Evolutionary conservation across 306 rosid species (phyloP).

Genomic region (Cicer arietinum): DNA sequence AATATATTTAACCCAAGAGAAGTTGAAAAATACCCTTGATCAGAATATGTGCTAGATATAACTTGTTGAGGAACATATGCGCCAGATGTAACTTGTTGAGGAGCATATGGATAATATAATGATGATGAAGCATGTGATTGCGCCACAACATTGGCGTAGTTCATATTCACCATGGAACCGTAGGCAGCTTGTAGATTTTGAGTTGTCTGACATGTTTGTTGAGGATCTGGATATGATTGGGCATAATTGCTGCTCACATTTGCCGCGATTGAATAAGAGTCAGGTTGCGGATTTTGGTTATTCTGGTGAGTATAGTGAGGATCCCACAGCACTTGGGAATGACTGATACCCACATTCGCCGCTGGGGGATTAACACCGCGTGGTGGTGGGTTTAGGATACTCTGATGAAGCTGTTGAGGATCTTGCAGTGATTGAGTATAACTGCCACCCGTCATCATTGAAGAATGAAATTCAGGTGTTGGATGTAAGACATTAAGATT

Average conservation of each 20-base stretch:
- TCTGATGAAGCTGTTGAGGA: slow-evolving; percentile 37
- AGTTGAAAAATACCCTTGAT: slow-evolving; percentile 47
- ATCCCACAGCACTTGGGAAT: neutral
- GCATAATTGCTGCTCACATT: slow-evolving; percentile 12
- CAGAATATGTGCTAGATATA: slow-evolving; percentile 17
- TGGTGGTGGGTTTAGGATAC: slow-evolving; percentile 6
- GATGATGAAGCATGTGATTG: slow-evolving; percentile 37
- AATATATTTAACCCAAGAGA: slow-evolving; percentile 19
- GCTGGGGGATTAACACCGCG: slow-evolving; percentile 30
- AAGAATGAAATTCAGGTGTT: slow-evolving; percentile 35
- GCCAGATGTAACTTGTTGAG: slow-evolving; percentile 26
- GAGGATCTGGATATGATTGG: slow-evolving; percentile 34
- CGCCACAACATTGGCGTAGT: slow-evolving; percentile 23
- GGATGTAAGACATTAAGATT: slow-evolving; percentile 21
- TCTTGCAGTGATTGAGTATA: slow-evolving; percentile 30
- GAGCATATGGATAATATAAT: slow-evolving; percentile 24
- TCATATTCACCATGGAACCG: slow-evolving; percentile 23
- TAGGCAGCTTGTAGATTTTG: slow-evolving; percentile 20
- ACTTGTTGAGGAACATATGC: slow-evolving; percentile 37
- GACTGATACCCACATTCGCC: slow-evolving; percentile 11
- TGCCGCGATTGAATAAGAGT: neutral
- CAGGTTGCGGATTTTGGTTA: slow-evolving; percentile 5
- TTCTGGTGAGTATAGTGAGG: slow-evolving; percentile 35
- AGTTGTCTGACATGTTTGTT: neutral
- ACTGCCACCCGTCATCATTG: slow-evolving; percentile 5